Base-by-base conservation (phyloP, 164 flowering plant genomes). In the Protea cynaroides region DNA sequence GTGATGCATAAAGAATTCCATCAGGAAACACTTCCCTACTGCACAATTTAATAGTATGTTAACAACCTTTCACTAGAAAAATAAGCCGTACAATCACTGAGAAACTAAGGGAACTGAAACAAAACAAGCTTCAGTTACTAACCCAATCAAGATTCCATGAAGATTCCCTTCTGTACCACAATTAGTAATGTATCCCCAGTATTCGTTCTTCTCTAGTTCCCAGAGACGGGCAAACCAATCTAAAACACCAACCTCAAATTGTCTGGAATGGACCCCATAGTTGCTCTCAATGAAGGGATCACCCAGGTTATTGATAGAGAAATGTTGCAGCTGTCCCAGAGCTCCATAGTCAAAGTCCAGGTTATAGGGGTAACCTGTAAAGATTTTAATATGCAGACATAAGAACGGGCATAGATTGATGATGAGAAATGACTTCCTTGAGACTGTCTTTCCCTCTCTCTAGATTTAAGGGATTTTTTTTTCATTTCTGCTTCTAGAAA, bases 151-250 rank as follows among this genome's bases (percentile, higher is more conserved):
- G 56, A 95, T 88, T 13, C 99, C 99, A 68, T 95, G 99, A 67
- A 95, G 96, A 74, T 95, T 95, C 49, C 99, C 97, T 79, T 95
- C 99, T 46, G 99, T 92, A 4, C 99, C 99, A 81, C 99, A 95
- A 64, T 92, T 95, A 29, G 99, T 92, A n/a, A 95, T 95, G 72
- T 95, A 95, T 19, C 99, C 99, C 99, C 99, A 95, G 78, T 95
- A 95, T 37, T 95, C 91, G 66, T 79, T 63, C 70, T 86, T 88
- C 79, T 95, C 97, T 34, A 95, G 61, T 61, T 95, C 99, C 99
- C 99, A 95, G 8, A 95, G 74, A 34, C 92, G 90, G 18, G 99
- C 99, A 83, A 95, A 95, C 99, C 99, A 95, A 80, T 95, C 97
- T 65, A 95, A 69, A 38, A 95, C 99, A 58, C 99, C 97, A 61